These are phyloP conservation scores for Alnus glutinosa DNA, from an alignment of 306 rosid species.

Conservation along the genomic window DNA sequence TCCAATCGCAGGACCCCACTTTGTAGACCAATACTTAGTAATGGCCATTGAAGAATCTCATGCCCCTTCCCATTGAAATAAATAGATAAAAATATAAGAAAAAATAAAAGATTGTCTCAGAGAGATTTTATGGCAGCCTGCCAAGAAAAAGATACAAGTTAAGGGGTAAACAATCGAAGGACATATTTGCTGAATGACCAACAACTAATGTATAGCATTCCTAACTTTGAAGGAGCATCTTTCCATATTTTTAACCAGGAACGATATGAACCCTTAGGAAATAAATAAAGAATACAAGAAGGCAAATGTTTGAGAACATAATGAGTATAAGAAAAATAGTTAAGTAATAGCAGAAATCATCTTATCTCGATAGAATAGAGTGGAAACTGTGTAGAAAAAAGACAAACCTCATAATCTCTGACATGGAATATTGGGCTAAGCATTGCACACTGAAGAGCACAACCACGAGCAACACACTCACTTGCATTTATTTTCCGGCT, in stretches of 20 bases:
- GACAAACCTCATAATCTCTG: conserved; percentile 61
- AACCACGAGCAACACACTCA: conserved; percentile 66
- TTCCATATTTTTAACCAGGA: neutral
- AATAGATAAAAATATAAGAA: neutral
- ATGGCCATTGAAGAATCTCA: neutral
- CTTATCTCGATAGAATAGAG: neutral
- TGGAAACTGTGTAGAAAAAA: neutral
- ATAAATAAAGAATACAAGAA: neutral
- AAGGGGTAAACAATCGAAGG: neutral
- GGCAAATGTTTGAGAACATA: neutral
- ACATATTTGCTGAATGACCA: neutral
- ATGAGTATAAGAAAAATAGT: neutral
- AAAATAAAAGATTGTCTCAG: neutral
- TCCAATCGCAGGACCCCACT: neutral
- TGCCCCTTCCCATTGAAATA: neutral
- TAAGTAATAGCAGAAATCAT: neutral
- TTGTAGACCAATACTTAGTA: neutral
- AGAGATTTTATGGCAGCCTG: neutral
- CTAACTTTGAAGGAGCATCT: neutral
- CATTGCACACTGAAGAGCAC: conserved; percentile 66
- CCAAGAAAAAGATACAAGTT: neutral
- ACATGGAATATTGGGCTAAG: conserved; percentile 57
- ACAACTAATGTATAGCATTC: neutral
- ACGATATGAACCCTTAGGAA: neutral
- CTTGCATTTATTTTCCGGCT: conserved; percentile 54